Conservation (phyloP, 805 yeast genomes). For the Cyberlindnera nakhonratchasimensis region DNA sequence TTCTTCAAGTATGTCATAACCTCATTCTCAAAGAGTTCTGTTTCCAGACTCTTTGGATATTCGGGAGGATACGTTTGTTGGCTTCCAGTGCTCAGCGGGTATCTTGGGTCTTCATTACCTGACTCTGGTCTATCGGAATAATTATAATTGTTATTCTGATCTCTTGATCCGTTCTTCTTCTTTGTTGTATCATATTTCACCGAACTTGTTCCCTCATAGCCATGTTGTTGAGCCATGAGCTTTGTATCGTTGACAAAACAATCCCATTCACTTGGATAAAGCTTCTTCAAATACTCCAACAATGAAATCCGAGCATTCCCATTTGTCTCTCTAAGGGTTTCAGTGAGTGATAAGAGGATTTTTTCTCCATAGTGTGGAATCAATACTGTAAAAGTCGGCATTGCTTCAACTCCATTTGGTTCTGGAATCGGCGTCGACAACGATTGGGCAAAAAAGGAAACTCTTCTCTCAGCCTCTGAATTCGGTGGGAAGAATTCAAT, state of each 20-base stretch:
- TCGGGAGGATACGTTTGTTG: too few species aligned
- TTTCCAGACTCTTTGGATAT: slow-evolving; percentile 2
- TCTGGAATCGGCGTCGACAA: slow-evolving; percentile 81
- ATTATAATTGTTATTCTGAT: background rate
- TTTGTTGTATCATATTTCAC: slow-evolving; percentile 24
- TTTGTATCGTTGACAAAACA: slow-evolving; percentile 76
- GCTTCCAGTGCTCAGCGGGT: too few species aligned
- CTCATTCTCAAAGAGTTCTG: background rate
- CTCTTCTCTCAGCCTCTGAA: slow-evolving; percentile 77
- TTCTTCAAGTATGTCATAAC: background rate
- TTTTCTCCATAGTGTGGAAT: slow-evolving; percentile 88
- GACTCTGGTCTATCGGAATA: too few species aligned
- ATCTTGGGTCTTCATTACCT: too few species aligned
- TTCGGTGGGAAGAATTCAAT: slow-evolving; percentile 57
- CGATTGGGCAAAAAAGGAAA: slow-evolving; percentile 88
- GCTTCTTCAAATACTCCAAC: slow-evolving; percentile 73
- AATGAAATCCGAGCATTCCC: slow-evolving; percentile 68
- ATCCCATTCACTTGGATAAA: slow-evolving; percentile 77
- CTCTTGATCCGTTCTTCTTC: slow-evolving; percentile 1
- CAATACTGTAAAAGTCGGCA: slow-evolving; percentile 82
- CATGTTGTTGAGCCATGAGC: slow-evolving; percentile 53
- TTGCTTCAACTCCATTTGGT: slow-evolving; percentile 57
- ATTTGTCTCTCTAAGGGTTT: slow-evolving; percentile 68
- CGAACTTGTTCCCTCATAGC: slow-evolving; percentile 20
- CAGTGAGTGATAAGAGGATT: slow-evolving; percentile 68